Evolutionary conservation across 192 early-diverging fungal species (phyloP).

Genomic region (Neocallimastix lanati): DNA sequence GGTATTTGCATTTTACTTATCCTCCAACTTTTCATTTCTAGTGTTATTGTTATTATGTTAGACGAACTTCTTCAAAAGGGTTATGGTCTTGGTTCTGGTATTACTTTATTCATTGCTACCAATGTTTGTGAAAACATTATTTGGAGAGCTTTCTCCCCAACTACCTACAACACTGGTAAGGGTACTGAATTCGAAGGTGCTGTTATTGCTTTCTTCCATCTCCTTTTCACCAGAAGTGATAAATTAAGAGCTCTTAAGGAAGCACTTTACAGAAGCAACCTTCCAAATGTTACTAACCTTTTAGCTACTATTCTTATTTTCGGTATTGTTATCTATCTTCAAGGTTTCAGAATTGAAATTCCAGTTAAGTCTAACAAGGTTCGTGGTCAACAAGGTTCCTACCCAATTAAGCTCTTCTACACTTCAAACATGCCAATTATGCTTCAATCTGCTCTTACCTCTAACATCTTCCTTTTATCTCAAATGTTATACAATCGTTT

Average conservation of each 20-base stretch:
- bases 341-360: conserved; percentile 99
- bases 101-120: conserved; percentile 98
- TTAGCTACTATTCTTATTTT: conserved; percentile 77
- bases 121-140: conserved; percentile 99
- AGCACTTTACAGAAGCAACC: conserved; percentile 77
- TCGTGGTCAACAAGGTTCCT: conserved; percentile 94
- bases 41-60: conserved; percentile 89
- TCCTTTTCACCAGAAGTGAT: conserved; percentile 84
- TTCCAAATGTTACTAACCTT: conserved; percentile 82
- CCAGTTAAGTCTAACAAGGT: conserved; percentile 88
- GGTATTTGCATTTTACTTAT: conserved; percentile 92
- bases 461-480: conserved; percentile 95
- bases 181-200: conserved; percentile 99
- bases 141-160: conserved; percentile 97
- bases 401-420: conserved; percentile 99
- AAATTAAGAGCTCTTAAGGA: conserved; percentile 94
- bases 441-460: conserved; percentile 91
- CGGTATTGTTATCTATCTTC: conserved; percentile 81
- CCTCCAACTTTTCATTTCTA: conserved; percentile 91
- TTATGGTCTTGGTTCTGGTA: conserved; percentile 97
- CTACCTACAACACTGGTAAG: conserved; percentile 91
- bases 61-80: conserved; percentile 99
- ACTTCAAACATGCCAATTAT: conserved; percentile 99
- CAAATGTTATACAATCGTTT: conserved; percentile 96
- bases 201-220: conserved; percentile 82